These are phyloP conservation scores for Ceratobasidium papillatum DNA, from an alignment of 1,284 basidiomycete genomes.

Conservation along the genomic window DNA sequence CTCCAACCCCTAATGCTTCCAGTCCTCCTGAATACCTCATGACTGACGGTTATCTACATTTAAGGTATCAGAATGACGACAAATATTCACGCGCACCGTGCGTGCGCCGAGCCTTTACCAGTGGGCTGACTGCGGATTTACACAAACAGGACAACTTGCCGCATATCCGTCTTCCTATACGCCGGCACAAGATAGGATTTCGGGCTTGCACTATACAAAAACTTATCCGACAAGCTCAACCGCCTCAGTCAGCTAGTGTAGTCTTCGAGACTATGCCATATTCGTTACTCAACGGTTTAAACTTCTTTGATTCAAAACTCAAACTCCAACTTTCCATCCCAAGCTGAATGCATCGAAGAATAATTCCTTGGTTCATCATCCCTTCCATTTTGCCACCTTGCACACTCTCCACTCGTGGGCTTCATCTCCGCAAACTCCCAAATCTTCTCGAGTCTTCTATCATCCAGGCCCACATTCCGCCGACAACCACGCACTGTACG, in stretches of 20 bases:
- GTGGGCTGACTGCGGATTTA: not conserved
- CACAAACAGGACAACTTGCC: not conserved
- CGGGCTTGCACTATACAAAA: not conserved
- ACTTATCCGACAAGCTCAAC: not conserved
- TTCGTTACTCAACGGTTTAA: conserved; percentile 9
- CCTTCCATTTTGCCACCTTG: not conserved
- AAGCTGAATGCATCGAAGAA: not conserved
- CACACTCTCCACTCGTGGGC: not conserved
- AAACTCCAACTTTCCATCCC: conserved; percentile 10
- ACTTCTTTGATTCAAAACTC: conserved; percentile 10
- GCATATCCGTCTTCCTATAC: not conserved
- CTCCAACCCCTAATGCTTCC: not conserved
- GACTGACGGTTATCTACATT: not conserved
- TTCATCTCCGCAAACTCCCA: not conserved
- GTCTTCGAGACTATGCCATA: not conserved
- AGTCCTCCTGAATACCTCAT: not conserved
- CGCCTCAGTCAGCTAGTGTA: not conserved
- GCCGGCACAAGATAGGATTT: not conserved
- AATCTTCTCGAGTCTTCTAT: conserved; percentile 17
- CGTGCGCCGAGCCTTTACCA: not conserved
- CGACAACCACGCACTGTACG: not conserved
- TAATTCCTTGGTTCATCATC: not conserved
- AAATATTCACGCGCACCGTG: conserved; percentile 18
- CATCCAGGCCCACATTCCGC: conserved; percentile 1
- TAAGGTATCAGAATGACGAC: not conserved